Conservation (phyloP, 1,284 basidiomycete genomes). For the Fereydounia khargensis region DNA sequence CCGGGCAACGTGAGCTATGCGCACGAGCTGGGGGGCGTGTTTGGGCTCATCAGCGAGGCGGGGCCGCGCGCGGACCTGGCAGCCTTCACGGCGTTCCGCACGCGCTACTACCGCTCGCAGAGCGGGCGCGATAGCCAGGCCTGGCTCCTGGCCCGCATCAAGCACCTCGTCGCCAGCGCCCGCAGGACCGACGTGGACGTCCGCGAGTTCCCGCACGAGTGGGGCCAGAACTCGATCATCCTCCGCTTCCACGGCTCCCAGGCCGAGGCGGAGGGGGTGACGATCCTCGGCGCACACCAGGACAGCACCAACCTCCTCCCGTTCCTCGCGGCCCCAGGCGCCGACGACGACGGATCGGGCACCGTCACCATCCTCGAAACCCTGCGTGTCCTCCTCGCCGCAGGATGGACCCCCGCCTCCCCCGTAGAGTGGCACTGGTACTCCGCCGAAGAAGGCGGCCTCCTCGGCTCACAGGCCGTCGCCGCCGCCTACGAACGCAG, state of each 20-base stretch:
- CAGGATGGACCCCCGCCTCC: constrained; percentile 70
- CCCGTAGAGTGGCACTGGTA: constrained; percentile 95
- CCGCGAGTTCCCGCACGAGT: constrained; percentile 78
- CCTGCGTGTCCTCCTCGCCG: constrained; percentile 76
- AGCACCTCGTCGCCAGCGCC: constrained; percentile 12
- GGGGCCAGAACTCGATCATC: constrained; percentile 88
- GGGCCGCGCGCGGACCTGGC: constrained; percentile 37
- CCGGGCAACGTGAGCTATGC: constrained; percentile 22
- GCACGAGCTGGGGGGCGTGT: constrained; percentile 24
- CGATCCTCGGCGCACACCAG: constrained; percentile 78
- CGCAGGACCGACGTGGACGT: constrained; percentile 64
- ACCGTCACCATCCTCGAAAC: constrained; percentile 87
- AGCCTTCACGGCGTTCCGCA: constrained; percentile 62
- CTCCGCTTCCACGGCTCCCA: constrained; percentile 37
- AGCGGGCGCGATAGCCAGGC: constrained; percentile 72
- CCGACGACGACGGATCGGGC: constrained; percentile 85
- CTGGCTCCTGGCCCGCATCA: constrained; percentile 66
- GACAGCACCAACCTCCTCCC: constrained; percentile 64
- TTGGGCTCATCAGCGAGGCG: constrained; percentile 26
- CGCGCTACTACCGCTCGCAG: constrained; percentile 63
- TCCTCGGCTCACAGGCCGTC: constrained; percentile 89
- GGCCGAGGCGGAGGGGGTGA: constrained; percentile 58
- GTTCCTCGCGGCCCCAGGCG: constrained; percentile 53
- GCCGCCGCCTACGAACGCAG: constrained; percentile 72
- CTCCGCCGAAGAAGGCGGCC: constrained; percentile 87